phyloP scores from a whole-genome alignment of 2,329 filamentous ascomycete species.

The Penicillium sp. region DNA sequence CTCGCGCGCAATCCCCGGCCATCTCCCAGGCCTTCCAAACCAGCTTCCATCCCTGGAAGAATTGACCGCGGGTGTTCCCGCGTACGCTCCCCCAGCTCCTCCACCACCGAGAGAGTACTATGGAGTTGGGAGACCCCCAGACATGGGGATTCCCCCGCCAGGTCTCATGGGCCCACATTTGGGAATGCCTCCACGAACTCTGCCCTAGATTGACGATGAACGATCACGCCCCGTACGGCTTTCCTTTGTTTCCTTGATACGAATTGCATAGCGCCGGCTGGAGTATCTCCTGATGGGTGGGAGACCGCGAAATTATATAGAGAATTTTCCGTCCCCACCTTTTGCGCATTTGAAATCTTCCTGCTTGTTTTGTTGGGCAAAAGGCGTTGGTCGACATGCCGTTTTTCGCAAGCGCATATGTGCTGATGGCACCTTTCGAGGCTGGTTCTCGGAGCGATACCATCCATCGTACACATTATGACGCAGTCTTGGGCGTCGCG shows the following conservation, averaged over 20 bases:
- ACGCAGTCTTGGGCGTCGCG: conserved; percentile 36
- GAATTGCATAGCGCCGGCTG: conserved; percentile 40
- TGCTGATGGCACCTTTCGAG: conserved; percentile 18
- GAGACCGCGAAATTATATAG: conserved; percentile 26
- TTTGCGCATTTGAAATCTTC: conserved; percentile 14
- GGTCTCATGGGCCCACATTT: conserved; percentile 31
- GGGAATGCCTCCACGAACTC: conserved; percentile 35
- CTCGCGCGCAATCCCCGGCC: conserved; percentile 34
- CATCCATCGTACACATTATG: conserved; percentile 5
- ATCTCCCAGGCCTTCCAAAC: conserved; percentile 22
- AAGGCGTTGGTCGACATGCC: not conserved
- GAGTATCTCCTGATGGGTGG: conserved; percentile 33
- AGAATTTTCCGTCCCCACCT: conserved; percentile 20
- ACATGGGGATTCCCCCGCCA: conserved; percentile 29
- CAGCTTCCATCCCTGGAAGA: conserved; percentile 46
- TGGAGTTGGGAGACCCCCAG: conserved; percentile 30
- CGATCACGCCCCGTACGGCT: conserved; percentile 25
- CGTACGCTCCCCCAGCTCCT: conserved; percentile 37
- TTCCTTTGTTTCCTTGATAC: conserved; percentile 28
- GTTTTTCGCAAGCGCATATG: conserved; percentile 1
- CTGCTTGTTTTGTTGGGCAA: conserved; percentile 9
- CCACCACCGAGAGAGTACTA: conserved; percentile 37
- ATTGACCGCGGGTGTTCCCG: conserved; percentile 45
- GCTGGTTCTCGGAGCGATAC: conserved; percentile 29
- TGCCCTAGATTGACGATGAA: conserved; percentile 28